Base-by-base conservation (phyloP, 208 protist species). In the Acanthamoeba castellanii region DNA sequence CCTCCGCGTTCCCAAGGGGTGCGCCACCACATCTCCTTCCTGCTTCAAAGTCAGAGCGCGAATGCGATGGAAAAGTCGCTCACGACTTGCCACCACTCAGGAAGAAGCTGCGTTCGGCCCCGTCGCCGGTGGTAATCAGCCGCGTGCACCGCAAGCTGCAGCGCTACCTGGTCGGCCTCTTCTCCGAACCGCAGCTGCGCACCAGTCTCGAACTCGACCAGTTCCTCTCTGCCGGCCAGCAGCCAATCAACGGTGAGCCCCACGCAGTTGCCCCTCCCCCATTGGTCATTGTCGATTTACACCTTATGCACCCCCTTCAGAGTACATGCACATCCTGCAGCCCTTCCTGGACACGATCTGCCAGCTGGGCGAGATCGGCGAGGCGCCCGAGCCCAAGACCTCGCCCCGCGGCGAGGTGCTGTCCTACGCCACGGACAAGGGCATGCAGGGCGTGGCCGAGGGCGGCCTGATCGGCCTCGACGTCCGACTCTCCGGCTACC, bases 311-410 rank as follows among this genome's bases (percentile, higher is more conserved):
- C n/a, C n/a, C n/a, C n/a, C n/a, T n/a, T n/a, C 72, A 87, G 78
- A 87, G 47, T 87, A 87, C 78, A 87, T 87, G 78, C 78, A 87
- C 78, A 61, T 87, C 32, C 45, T 87, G 7, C 78, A 87, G 50
- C 78, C 78, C 11, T 87, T 87, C 47, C 20, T 87, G 2, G 78
- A 87, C 50, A 87, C 78, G 27, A 87, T 87, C 18, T 87, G 78
- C 47, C 18, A 61, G 13, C 50, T 87, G 78, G 78, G 78, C 78
- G 78, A 87, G 47, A 14, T 18, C 1, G 78, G 78, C 18, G 78
- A 87, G 50, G 78, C 78, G n/a, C 78, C 78, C 2, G 78, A 87
- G 50, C 78, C 78, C 22, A 87, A 87, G 78, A 87, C 78, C 8
- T 87, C 78, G 78, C 50, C 78, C n/a, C 78, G 78, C 20, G 50